Base-by-base conservation (phyloP, 2,329 filamentous ascomycete species). In the Colletotrichum melonis region DNA sequence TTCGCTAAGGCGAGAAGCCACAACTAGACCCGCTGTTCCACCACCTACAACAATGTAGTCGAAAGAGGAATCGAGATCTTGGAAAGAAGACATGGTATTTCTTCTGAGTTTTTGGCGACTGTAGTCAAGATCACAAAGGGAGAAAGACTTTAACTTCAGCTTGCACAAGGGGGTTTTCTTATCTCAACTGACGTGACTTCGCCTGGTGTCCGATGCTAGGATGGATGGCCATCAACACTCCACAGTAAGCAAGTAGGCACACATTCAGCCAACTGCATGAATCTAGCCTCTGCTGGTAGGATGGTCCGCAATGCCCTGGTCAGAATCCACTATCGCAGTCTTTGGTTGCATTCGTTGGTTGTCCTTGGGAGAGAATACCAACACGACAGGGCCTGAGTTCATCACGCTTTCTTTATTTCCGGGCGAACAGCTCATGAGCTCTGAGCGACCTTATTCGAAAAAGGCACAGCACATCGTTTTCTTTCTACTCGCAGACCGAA, bases 21-120 rank as follows among this genome's bases (percentile, higher is more conserved):
- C 74, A 22, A 82, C 80, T 11, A 80, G 77, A n/a, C 81, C 80
- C 0, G 80, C 73, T 3, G 80, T 79, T 12, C 81, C 81, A 30
- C 81, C 80, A 6, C 81, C 80, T 2, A 81, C 78, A 42, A 81
- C 75, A 26, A 80, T 71, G 63, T 81, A 81, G 67, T 81, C 22
- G 32, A 64, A 69, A n/a, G 24, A 16, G 32, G 38, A 14, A 35
- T 65, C 64, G 26, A 67, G 16, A 35, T 3, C 24, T 28, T 70
- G 14, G 5, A 30, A 30, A 26, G 52, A 38, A 26, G 58, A 0
- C 69, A 69, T 72, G 26, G 58, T 46, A 14, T 26, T 5, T 6
- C 26, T 30, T 63, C 24, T 35, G 24, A 49, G 3, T 49, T 49
- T 49, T 1, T 22, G 19, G 7, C 42, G 42, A 11, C 8, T 2